phyloP scores from a whole-genome alignment of 495 filamentous ascomycete genomes.

The Penicillium silybi region DNA sequence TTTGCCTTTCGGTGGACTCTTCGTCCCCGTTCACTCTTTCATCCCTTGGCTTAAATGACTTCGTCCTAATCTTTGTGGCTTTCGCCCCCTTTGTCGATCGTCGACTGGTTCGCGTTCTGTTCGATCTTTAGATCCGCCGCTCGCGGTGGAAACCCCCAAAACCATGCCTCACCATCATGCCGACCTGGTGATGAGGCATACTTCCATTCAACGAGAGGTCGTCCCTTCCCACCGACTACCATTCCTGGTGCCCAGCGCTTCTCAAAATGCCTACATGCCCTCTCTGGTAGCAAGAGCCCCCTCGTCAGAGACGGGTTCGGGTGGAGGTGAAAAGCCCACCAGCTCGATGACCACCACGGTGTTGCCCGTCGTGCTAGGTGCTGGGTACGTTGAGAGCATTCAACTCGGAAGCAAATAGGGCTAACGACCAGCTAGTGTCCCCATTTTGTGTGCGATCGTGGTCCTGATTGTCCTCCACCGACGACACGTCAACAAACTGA shows the following conservation, averaged over 20 bases:
- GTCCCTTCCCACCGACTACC: conserved; percentile 27
- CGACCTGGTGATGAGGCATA: conserved; percentile 20
- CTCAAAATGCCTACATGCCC: conserved; percentile 11
- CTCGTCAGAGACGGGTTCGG: conserved; percentile 8
- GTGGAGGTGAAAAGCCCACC: conserved; percentile 38
- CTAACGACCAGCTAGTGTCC: conserved; percentile 58
- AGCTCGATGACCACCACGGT: conserved; percentile 55
- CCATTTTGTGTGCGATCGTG: conserved; percentile 62
- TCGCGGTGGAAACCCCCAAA: neutral
- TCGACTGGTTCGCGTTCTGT: conserved; percentile 5
- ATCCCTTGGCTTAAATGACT: conserved; percentile 12
- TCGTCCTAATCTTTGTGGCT: conserved; percentile 12
- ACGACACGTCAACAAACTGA: conserved; percentile 66
- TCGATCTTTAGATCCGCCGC: neutral
- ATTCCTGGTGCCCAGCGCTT: conserved; percentile 14
- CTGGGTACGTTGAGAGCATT: conserved; percentile 61
- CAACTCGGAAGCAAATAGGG: neutral
- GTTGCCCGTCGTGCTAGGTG: conserved; percentile 73
- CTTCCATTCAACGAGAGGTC: conserved; percentile 25
- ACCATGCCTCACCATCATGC: conserved; percentile 35
- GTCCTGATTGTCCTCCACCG: conserved; percentile 75
- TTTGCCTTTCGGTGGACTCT: conserved; percentile 22
- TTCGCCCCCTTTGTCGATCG: conserved; percentile 1
- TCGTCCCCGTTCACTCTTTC: conserved; percentile 33
- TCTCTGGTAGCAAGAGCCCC: conserved; percentile 29